Evolutionary conservation across 768 basidiomycete genomes (phyloP).

Genomic region (Mycena galopus): DNA sequence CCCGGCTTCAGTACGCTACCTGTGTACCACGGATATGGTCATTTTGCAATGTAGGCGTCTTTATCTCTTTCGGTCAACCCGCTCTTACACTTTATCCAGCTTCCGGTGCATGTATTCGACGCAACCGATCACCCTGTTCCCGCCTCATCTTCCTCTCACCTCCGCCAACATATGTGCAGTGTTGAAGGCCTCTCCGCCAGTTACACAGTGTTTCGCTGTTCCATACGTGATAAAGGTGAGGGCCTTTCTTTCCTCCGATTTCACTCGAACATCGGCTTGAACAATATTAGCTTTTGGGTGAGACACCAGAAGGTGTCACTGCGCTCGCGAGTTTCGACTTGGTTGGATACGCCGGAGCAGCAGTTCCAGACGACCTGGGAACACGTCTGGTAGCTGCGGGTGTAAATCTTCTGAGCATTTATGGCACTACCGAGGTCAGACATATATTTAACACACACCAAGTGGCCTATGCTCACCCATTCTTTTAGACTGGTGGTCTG

Average conservation of each 20-base stretch:
- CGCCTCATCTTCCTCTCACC: slow-evolving; percentile 60
- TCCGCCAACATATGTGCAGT: slow-evolving; percentile 56
- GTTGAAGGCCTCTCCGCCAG: slow-evolving; percentile 49
- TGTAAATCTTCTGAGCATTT: slow-evolving; percentile 62
- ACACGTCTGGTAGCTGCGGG: slow-evolving; percentile 62
- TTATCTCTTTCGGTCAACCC: not conserved
- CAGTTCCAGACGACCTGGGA: slow-evolving; percentile 68
- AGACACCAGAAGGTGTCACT: slow-evolving; percentile 59
- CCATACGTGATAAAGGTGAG: slow-evolving; percentile 54
- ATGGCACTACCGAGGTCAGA: slow-evolving; percentile 59
- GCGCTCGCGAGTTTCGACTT: slow-evolving; percentile 58
- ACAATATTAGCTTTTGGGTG: slow-evolving; percentile 54
- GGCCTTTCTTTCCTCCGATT: not conserved
- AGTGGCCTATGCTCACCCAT: not conserved
- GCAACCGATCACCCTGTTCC: slow-evolving; percentile 59
- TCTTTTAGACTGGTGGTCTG: slow-evolving; percentile 51
- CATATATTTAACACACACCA: not conserved
- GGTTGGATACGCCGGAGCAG: slow-evolving; percentile 65
- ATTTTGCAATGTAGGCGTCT: slow-evolving; percentile 46
- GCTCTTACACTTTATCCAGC: slow-evolving; percentile 38
- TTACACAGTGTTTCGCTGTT: slow-evolving; percentile 51
- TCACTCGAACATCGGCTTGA: no score
- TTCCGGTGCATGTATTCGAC: slow-evolving; percentile 59
- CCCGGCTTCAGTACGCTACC: slow-evolving; percentile 60
- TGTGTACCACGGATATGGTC: slow-evolving; percentile 58